Conservation (phyloP, 345 rosid genomes). For the Carallia pectinifolia region DNA sequence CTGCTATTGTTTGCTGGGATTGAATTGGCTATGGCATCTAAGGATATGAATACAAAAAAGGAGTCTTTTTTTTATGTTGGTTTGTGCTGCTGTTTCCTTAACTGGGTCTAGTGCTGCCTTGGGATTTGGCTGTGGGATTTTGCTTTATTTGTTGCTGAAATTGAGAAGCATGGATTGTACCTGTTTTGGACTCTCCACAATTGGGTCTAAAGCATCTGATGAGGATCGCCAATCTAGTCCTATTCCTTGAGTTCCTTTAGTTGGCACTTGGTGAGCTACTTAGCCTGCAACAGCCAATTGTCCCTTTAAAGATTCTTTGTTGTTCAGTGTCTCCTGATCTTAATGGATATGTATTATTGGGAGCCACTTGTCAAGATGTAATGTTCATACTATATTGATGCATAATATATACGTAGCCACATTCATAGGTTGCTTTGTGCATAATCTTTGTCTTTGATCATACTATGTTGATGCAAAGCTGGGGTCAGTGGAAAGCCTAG, state of each 20-base stretch:
- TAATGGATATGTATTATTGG: no score
- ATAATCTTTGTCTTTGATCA: no score
- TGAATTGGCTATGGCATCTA: slow-evolving; percentile 79
- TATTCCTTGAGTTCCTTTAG: slow-evolving; percentile 3
- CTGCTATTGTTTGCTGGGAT: slow-evolving; percentile 75
- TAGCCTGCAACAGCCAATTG: background rate
- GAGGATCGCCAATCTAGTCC: slow-evolving; percentile 9
- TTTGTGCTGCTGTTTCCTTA: slow-evolving; percentile 81
- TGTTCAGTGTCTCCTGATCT: no score
- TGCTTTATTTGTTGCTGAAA: slow-evolving; percentile 67
- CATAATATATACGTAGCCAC: no score
- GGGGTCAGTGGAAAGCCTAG: no score
- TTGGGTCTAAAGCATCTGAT: slow-evolving; percentile 12
- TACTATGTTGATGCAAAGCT: no score
- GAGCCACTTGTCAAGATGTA: no score
- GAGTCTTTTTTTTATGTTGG: slow-evolving; percentile 26
- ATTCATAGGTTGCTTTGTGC: no score
- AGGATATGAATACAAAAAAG: slow-evolving; percentile 68
- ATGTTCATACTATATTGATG: no score
- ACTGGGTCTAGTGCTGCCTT: slow-evolving; percentile 90
- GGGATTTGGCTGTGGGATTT: slow-evolving; percentile 76
- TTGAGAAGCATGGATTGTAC: slow-evolving; percentile 51
- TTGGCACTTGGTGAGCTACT: background rate
- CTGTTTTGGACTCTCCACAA: slow-evolving; percentile 7
- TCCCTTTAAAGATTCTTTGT: no score